Evolutionary conservation across 345 rosid genomes (phyloP).

Genomic region (Pistacia atlantica): DNA sequence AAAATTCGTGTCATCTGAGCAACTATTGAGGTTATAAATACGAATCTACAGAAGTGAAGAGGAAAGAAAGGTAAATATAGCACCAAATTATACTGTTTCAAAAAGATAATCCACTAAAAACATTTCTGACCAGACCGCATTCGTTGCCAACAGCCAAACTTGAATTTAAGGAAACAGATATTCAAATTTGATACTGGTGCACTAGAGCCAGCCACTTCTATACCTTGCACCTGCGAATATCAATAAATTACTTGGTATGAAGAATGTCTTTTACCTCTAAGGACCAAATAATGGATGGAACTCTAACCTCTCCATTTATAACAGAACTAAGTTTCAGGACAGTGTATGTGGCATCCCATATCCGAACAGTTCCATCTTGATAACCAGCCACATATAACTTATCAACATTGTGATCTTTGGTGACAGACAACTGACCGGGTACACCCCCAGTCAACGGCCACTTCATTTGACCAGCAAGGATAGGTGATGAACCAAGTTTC

Average conservation of each 20-base stretch:
- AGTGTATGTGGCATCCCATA: slow-evolving; percentile 63
- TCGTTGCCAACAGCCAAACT: slow-evolving; percentile 66
- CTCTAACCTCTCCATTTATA: slow-evolving; percentile 49
- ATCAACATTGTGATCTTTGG: slow-evolving; percentile 37
- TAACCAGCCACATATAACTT: slow-evolving; percentile 64
- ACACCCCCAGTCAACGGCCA: slow-evolving; percentile 77
- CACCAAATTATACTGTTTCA: not conserved
- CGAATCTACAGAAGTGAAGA: slow-evolving; percentile 44
- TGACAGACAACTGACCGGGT: slow-evolving; percentile 40
- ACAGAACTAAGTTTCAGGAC: slow-evolving; percentile 39
- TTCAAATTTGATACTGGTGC: slow-evolving; percentile 53
- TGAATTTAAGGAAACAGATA: slow-evolving; percentile 51
- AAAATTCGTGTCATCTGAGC: slow-evolving; percentile 34
- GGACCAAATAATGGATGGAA: not conserved
- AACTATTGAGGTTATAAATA: slow-evolving; percentile 44
- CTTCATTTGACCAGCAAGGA: slow-evolving; percentile 28
- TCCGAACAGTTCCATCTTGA: slow-evolving; percentile 62
- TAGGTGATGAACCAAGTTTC: slow-evolving; percentile 28
- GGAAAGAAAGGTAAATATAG: slow-evolving; percentile 14
- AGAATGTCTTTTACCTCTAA: slow-evolving; percentile 2
- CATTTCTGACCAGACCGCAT: slow-evolving; percentile 58
- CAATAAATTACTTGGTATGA: slow-evolving; percentile 17
- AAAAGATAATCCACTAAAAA: slow-evolving; percentile 10
- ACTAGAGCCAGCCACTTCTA: slow-evolving; percentile 36
- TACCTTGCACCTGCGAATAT: slow-evolving; percentile 46